phyloP scores from a whole-genome alignment of 306 rosid genomes.

The Heteromeles arbutifolia region DNA sequence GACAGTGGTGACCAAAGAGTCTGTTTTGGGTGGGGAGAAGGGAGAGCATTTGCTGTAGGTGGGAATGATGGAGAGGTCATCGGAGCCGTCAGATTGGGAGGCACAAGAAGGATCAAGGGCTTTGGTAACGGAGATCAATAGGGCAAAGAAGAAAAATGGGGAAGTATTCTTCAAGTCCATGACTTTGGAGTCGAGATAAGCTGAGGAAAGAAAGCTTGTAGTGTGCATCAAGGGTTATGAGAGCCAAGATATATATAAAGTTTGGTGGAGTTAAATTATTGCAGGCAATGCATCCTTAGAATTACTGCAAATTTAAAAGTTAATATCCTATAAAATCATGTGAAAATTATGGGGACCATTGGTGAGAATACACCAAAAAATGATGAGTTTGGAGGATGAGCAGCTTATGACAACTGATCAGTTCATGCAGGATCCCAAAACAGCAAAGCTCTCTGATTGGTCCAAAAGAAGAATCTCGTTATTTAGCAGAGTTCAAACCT shows the following conservation, averaged over 20 bases:
- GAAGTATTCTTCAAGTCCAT: constrained; percentile 36
- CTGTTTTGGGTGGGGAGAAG: constrained; percentile 48
- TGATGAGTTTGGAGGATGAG: not conserved
- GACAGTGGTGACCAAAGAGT: constrained; percentile 50
- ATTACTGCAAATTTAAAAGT: not conserved
- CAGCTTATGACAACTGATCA: not conserved
- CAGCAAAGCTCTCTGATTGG: not conserved
- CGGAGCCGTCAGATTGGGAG: constrained; percentile 29
- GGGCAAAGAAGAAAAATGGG: constrained; percentile 20
- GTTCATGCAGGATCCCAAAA: not conserved
- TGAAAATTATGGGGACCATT: not conserved
- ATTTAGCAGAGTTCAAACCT: not conserved
- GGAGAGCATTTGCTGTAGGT: constrained; percentile 86
- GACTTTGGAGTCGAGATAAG: constrained; percentile 3
- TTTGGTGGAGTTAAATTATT: constrained; percentile 12
- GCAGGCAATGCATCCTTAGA: constrained; percentile 6
- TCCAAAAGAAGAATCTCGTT: not conserved
- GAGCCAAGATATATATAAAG: not conserved
- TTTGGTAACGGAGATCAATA: constrained; percentile 11
- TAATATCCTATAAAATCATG: not conserved
- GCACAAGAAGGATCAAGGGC: constrained; percentile 59
- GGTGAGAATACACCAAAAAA: not conserved
- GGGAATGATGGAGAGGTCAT: constrained; percentile 60
- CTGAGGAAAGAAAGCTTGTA: not conserved
- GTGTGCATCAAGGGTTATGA: constrained; percentile 19